Percentiles rank a stretch among this genome's conserved stretches.
phyloP scores from a whole-genome alignment of 2,329 filamentous ascomycete genomes.

The Drechslerella dactyloides region DNA sequence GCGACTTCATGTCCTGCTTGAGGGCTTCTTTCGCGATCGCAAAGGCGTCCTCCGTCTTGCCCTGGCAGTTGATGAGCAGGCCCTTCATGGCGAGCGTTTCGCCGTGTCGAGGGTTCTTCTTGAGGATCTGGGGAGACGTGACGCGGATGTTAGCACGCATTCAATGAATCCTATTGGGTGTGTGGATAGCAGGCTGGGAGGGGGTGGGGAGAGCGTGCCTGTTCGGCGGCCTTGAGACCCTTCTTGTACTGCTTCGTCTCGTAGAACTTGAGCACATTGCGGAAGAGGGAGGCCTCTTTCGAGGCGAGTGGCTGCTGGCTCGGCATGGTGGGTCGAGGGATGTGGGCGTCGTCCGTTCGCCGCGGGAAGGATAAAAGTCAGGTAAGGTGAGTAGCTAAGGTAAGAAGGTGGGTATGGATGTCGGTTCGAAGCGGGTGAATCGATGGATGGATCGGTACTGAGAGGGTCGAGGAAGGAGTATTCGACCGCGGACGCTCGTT shows the following conservation, averaged over 20 bases:
- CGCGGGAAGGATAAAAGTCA: conserved; percentile 1
- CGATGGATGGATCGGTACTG: neutral
- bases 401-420: conserved; percentile 8
- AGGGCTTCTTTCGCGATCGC: conserved; percentile 88
- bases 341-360: conserved; percentile 6
- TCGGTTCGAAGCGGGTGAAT: conserved; percentile 6
- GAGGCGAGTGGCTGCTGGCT: conserved; percentile 59
- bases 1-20: conserved; percentile 96
- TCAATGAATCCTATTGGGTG: neutral
- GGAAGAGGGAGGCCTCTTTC: conserved; percentile 94
- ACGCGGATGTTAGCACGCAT: too few species aligned
- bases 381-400: neutral
- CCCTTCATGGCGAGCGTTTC: conserved; percentile 99
- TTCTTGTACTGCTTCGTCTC: conserved; percentile 99
- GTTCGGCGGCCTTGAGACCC: conserved; percentile 89
- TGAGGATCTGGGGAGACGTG: conserved; percentile 71
- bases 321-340: conserved; percentile 18
- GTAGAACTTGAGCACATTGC: conserved; percentile 92
- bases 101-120: conserved; percentile 93
- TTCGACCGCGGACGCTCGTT: conserved; percentile 19
- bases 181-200: neutral
- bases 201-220: conserved; percentile 12
- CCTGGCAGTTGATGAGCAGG: conserved; percentile 89
- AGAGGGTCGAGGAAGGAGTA: conserved; percentile 5
- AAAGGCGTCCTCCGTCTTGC: conserved; percentile 93